phyloP scores from a whole-genome alignment of 2,329 filamentous ascomycete species.

The Macrophomina tecta region DNA sequence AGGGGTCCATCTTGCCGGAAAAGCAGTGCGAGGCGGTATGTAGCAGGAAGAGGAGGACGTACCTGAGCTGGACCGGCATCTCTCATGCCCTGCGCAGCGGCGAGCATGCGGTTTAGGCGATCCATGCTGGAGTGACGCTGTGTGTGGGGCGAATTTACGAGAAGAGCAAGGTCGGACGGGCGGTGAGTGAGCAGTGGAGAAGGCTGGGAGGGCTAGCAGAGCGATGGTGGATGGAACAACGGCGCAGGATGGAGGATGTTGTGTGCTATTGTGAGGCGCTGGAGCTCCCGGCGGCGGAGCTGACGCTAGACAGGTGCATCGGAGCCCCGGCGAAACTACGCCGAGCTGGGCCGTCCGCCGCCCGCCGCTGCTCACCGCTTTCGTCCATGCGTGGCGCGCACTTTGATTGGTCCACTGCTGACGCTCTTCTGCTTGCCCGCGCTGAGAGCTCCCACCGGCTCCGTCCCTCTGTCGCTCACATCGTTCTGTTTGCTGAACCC shows the following conservation, averaged over 20 bases:
- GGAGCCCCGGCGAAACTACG: constrained; percentile 16
- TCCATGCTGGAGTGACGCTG: constrained; percentile 67
- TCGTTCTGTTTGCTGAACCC: neutral
- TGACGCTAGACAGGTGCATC: constrained; percentile 11
- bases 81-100: constrained; percentile 70
- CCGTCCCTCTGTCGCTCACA: neutral
- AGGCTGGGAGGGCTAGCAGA: constrained; percentile 11
- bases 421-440: constrained; percentile 6
- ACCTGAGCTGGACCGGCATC: constrained; percentile 70
- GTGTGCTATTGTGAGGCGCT: constrained; percentile 16
- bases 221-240: constrained; percentile 13
- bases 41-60: constrained; percentile 42
- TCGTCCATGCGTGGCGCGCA: neutral
- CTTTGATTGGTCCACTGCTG: neutral
- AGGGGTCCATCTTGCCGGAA: constrained; percentile 10
- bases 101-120: constrained; percentile 86
- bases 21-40: constrained; percentile 18
- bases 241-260: constrained; percentile 16
- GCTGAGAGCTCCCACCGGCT: constrained; percentile 2
- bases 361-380: constrained; percentile 15
- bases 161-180: constrained; percentile 17
- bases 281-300: constrained; percentile 23
- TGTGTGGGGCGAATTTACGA: constrained; percentile 17
- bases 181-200: constrained; percentile 14
- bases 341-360: constrained; percentile 1